Evolutionary conservation across 163 green algal genomes (phyloP).

Genomic region (Botryococcus braunii): DNA sequence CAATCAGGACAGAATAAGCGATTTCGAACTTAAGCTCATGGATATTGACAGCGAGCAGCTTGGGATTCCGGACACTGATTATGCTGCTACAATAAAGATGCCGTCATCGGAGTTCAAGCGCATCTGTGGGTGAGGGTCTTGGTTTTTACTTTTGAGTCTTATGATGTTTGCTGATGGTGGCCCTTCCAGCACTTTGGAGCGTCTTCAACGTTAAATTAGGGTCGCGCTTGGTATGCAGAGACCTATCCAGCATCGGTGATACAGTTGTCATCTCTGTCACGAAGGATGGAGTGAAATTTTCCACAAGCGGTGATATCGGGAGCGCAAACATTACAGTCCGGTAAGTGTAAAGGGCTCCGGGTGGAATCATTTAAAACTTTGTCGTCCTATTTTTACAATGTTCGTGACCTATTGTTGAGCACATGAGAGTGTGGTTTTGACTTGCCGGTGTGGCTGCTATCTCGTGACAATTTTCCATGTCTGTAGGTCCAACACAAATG

Average conservation of each 20-base stretch:
- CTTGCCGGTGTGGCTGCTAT: too few relatives aligned
- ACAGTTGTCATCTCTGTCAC: slow-evolving; percentile 83
- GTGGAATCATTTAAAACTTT: too few relatives aligned
- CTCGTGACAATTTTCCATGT: neutral
- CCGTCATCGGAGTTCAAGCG: slow-evolving; percentile 79
- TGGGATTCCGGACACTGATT: slow-evolving; percentile 93
- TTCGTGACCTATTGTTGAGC: too few relatives aligned
- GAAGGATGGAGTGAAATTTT: slow-evolving; percentile 97
- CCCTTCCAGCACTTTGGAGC: too few relatives aligned
- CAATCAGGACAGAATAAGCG: slow-evolving; percentile 77
- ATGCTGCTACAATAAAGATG: slow-evolving; percentile 80
- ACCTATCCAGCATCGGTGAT: slow-evolving; percentile 91
- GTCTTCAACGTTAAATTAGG: neutral
- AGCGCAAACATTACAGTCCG: slow-evolving; percentile 87
- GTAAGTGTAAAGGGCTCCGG: too few relatives aligned
- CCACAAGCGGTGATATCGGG: slow-evolving; percentile 88
- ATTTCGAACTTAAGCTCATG: slow-evolving; percentile 99
- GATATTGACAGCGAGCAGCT: slow-evolving; percentile 98
- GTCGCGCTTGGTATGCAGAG: slow-evolving; percentile 28
- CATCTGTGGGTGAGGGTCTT: slow-evolving; percentile 48
- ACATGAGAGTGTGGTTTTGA: too few relatives aligned
- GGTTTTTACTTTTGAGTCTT: slow-evolving; percentile 5
- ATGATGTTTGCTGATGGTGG: too few relatives aligned
- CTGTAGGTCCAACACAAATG: slow-evolving; percentile 50
- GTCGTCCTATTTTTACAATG: too few relatives aligned